phyloP scores from a whole-genome alignment of 768 basidiomycete genomes.

The Gelatoporia subvermispora region DNA sequence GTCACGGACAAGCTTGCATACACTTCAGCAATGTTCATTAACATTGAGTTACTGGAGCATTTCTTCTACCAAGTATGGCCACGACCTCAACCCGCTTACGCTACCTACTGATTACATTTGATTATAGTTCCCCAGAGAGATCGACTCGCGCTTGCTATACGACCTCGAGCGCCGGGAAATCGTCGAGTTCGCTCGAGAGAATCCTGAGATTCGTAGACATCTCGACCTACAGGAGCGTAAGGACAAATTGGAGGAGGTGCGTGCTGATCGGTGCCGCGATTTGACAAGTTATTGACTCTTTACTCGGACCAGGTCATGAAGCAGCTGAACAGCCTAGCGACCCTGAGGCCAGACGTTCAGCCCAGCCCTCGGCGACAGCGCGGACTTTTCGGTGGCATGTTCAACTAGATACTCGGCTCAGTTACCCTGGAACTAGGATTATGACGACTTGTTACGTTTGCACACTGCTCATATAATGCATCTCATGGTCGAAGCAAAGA shows the following conservation, averaged over 20 bases:
- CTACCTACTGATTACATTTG: neutral
- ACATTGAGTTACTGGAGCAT: slow-evolving; percentile 94
- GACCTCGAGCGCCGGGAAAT: slow-evolving; percentile 92
- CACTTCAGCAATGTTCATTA: slow-evolving; percentile 97
- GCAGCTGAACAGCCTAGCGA: slow-evolving; percentile 87
- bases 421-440: too few relatives aligned
- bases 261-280: slow-evolving; percentile 1
- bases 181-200: slow-evolving; percentile 89
- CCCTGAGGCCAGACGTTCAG: slow-evolving; percentile 78
- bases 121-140: slow-evolving; percentile 91
- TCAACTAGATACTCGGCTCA: slow-evolving; percentile 22
- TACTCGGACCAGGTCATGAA: slow-evolving; percentile 72
- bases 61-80: slow-evolving; percentile 91
- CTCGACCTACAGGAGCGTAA: slow-evolving; percentile 94
- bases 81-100: neutral
- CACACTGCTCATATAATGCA: neutral
- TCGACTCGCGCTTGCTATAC: slow-evolving; percentile 89
- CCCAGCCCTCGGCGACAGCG: slow-evolving; percentile 68
- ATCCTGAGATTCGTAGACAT: slow-evolving; percentile 81
- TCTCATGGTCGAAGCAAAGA: slow-evolving; percentile 1
- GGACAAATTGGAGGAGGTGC: slow-evolving; percentile 92
- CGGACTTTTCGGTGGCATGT: slow-evolving; percentile 75
- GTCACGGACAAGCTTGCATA: slow-evolving; percentile 96
- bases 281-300: neutral
- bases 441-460: too few relatives aligned